Evolutionary conservation across 345 rosid genomes (phyloP).

Genomic region (Rubroshorea leprosula): DNA sequence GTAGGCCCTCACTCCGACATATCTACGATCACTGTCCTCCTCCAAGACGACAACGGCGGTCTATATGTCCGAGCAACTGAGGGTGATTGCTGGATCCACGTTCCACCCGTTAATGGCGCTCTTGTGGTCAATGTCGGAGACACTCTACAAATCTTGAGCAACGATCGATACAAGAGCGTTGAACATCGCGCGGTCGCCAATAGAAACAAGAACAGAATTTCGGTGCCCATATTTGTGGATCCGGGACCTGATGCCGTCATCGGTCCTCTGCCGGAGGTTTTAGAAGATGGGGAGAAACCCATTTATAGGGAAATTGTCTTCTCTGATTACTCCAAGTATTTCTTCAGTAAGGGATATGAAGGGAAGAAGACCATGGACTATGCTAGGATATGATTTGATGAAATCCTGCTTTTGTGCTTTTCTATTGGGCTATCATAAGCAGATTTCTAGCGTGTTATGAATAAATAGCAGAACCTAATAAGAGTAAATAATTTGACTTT

Average conservation of each 20-base stretch:
- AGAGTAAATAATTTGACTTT: too few relatives aligned
- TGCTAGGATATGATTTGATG: conserved; percentile 18
- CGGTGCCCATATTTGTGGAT: conserved; percentile 24
- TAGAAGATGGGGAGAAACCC: conserved; percentile 18
- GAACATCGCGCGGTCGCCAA: conserved; percentile 28
- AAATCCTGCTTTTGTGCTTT: neutral
- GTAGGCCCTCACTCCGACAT: conserved; percentile 24
- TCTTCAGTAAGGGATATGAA: conserved; percentile 23
- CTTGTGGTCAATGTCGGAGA: conserved; percentile 28
- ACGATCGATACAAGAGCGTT: conserved; percentile 21
- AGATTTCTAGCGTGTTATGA: neutral
- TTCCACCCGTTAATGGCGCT: conserved; percentile 26
- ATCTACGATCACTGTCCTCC: conserved; percentile 22
- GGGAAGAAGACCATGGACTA: conserved; percentile 26
- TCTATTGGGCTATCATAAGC: conserved; percentile 2
- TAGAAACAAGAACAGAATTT: conserved; percentile 21
- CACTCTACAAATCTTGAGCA: conserved; percentile 30
- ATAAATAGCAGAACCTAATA: too few relatives aligned
- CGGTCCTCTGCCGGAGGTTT: conserved; percentile 20
- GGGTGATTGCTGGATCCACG: conserved; percentile 22
- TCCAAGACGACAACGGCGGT: conserved; percentile 25
- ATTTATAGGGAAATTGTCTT: conserved; percentile 17
- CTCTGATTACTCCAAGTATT: conserved; percentile 20
- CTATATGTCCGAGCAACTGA: conserved; percentile 16
- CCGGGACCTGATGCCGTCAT: conserved; percentile 16